A percentile compares a stretch with the other conserved stretches of the same genome.
These are phyloP conservation scores for Salvia miltiorrhiza DNA, from an alignment of 257 asterid genomes.

Conservation along the genomic window DNA sequence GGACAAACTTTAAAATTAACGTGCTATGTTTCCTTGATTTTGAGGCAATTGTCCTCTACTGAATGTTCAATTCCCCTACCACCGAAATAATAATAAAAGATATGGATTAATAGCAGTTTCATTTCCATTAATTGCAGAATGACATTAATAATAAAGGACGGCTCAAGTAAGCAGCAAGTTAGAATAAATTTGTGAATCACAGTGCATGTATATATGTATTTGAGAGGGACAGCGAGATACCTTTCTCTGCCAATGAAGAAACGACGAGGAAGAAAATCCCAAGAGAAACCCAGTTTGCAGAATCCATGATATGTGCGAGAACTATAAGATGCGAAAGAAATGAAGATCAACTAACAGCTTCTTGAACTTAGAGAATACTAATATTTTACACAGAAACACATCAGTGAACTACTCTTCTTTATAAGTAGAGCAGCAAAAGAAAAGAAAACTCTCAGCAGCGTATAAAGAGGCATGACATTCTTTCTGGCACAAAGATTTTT, in stretches of 20 bases:
- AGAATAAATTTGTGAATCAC: neutral
- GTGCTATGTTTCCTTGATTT: no score
- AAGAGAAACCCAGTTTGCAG: conserved; percentile 4
- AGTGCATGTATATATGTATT: neutral
- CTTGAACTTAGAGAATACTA: neutral
- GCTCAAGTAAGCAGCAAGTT: no score
- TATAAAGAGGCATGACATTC: neutral
- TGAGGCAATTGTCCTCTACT: no score
- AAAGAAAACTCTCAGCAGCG: neutral
- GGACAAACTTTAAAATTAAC: no score
- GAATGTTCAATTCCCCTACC: no score
- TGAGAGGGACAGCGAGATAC: neutral
- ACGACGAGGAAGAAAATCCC: conserved; percentile 28
- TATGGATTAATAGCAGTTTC: no score
- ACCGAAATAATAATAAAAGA: no score
- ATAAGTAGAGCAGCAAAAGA: neutral
- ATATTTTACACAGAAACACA: neutral
- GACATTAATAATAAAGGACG: no score
- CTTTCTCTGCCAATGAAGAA: conserved; percentile 44
- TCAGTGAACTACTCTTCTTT: conserved; percentile 27
- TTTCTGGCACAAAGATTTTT: conserved; percentile 27
- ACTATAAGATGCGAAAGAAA: neutral
- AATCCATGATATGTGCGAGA: conserved; percentile 18
- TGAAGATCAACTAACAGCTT: neutral
- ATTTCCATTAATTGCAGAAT: no score